These are phyloP conservation scores for Ogataea polymorpha DNA, from an alignment of 805 yeast species.

Conservation along the genomic window DNA sequence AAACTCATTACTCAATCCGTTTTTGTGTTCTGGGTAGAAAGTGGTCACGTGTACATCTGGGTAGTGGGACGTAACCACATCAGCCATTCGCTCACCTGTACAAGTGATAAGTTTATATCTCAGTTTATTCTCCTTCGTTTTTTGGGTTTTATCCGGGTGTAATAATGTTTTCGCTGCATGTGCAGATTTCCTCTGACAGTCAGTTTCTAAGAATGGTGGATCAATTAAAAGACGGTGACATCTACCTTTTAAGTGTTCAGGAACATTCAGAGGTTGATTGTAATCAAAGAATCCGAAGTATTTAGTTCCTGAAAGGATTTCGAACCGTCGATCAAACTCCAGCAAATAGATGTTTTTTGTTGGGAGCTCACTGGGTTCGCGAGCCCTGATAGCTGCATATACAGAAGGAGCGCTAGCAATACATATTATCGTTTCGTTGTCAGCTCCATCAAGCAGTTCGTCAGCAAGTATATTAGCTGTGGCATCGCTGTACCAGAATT, in stretches of 20 bases:
- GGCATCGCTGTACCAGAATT: slow-evolving; percentile 80
- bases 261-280: slow-evolving; percentile 61
- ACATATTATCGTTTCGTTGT: slow-evolving; percentile 64
- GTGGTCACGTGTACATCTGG: slow-evolving; percentile 63
- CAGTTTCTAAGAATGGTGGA: slow-evolving; percentile 83
- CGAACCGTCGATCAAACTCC: slow-evolving; percentile 78
- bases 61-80: slow-evolving; percentile 56
- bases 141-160: slow-evolving; percentile 35
- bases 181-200: slow-evolving; percentile 74
- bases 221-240: slow-evolving; percentile 76
- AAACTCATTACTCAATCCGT: slow-evolving; percentile 85
- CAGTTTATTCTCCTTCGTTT: slow-evolving; percentile 39
- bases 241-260: slow-evolving; percentile 51
- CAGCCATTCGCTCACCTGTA: slow-evolving; percentile 86
- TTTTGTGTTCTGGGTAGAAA: slow-evolving; percentile 76
- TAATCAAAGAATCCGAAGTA: slow-evolving; percentile 76
- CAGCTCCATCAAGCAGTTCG: slow-evolving; percentile 76
- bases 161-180: slow-evolving; percentile 61
- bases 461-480: slow-evolving; percentile 70
- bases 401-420: slow-evolving; percentile 91
- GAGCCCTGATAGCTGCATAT: slow-evolving; percentile 71
- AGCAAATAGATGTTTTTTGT: slow-evolving; percentile 69
- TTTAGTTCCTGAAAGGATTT: slow-evolving; percentile 61
- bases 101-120: slow-evolving; percentile 62
- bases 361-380: slow-evolving; percentile 50